phyloP scores from a whole-genome alignment of 371 early-diverging fungal species.

The Circinella minor region DNA sequence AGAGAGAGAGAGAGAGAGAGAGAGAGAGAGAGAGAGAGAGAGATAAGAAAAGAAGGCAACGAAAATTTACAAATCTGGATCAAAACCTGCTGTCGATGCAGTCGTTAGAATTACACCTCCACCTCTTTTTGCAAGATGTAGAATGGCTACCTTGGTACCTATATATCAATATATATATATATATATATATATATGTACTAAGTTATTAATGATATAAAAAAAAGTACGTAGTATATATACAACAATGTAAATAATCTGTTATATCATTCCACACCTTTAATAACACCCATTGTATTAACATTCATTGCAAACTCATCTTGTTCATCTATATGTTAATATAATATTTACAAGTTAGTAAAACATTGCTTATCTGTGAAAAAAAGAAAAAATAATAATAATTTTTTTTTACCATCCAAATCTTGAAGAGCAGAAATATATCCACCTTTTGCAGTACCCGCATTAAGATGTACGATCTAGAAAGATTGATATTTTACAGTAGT shows the following conservation, averaged over 20 bases:
- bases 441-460: constrained; percentile 35
- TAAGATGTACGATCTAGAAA: constrained; percentile 23
- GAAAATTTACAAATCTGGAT: neutral
- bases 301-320: constrained; percentile 54
- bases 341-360: too few species aligned
- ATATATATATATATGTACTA: neutral
- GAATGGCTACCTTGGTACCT: constrained; percentile 43
- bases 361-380: neutral
- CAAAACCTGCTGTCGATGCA: constrained; percentile 29
- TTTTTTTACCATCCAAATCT: constrained; percentile 22
- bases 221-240: too few species aligned
- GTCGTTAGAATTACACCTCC: constrained; percentile 55
- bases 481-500: neutral
- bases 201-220: too few species aligned
- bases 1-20: neutral
- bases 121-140: constrained; percentile 44
- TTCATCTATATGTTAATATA: constrained; percentile 16
- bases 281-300: constrained; percentile 69
- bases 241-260: too few species aligned
- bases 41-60: neutral
- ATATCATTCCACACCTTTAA: constrained; percentile 37
- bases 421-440: constrained; percentile 24
- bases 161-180: neutral
- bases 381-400: too few species aligned
- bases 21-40: neutral